phyloP scores from a whole-genome alignment of 176 grass and related monocot species.

The Aegilops sharonensis region DNA sequence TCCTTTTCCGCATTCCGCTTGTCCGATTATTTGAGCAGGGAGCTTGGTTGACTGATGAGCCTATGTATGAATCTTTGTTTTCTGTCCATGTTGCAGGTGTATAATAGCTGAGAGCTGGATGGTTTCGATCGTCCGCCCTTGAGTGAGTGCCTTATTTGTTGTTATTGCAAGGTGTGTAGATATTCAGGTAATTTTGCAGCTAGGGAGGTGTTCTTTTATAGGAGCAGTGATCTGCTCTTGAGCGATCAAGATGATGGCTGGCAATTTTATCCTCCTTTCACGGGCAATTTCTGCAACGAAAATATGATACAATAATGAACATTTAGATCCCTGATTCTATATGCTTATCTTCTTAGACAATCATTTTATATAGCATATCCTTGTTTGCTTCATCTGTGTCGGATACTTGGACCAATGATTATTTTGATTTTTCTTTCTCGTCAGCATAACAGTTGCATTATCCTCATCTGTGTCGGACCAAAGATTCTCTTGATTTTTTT shows the following conservation, averaged over 20 bases:
- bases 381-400: background rate
- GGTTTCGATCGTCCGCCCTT: conserved; percentile 24
- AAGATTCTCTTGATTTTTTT: too few relatives aligned
- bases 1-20: background rate
- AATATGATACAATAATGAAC: conserved; percentile 18
- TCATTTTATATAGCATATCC: background rate
- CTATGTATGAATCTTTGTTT: background rate
- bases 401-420: background rate
- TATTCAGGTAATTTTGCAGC: conserved; percentile 54
- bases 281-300: conserved; percentile 30
- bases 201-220: conserved; percentile 39
- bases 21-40: background rate
- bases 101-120: conserved; percentile 43
- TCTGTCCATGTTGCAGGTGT: conserved; percentile 41
- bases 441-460: background rate
- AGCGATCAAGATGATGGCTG: conserved; percentile 15
- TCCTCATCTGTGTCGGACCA: too few relatives aligned
- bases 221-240: conserved; percentile 31
- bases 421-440: background rate
- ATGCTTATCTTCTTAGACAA: background rate
- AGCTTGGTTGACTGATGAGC: background rate
- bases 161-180: conserved; percentile 63
- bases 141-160: conserved; percentile 50
- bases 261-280: conserved; percentile 33
- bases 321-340: conserved; percentile 15